Evolutionary conservation across 495 filamentous ascomycete genomes (phyloP), one percentile per base, ranked within the genome.

Genomic region (Viridothelium virens): DNA sequence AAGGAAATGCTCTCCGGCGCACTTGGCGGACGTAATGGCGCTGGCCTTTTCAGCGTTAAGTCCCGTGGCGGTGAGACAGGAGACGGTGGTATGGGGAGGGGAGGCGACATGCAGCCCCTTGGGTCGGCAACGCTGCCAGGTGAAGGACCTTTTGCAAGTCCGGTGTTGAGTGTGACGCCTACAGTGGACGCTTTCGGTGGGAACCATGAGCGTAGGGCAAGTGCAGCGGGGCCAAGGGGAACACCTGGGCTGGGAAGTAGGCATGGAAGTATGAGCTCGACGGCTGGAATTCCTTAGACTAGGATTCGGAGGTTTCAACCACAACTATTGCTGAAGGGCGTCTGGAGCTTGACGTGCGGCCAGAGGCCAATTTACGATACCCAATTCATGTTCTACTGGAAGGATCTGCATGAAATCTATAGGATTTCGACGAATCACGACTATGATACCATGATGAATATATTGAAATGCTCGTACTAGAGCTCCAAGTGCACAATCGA

Each of bases 1-100:
- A 91, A 91, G 67, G 92, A 96, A 72, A 91, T 93, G 83, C 82
- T 98, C 33, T 85, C 86, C 12, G 85, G 88, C 65, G 93, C 93
- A 0, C 76, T 91, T 31, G 83, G 71, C 36, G 74, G 69, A 12
- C 66, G 67, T 18, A 61, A 64, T 46, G 73, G 66, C 44, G 67
- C 46, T 11, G 68, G 70, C 18, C 66, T 75, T 12, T 75, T 78
- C 62, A 36, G 25, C 18, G 53, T 59, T 7, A 59, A 59, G 53
- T 6, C 25, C 18, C 53, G 53, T 5, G 53, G 53, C 25, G 53
- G 31, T 14, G 31, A 34, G 18, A 31, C 31, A 33, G 53, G 53
- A 3, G 53, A 10, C 4, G 41, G 41, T 14, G 41, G 41, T 14
- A 25, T 25, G 25, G 41, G 41, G 41, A 7, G 41, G 14, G 53